Conservation (phyloP, 2,329 filamentous ascomycete genomes). For the Neurospora crassa region DNA sequence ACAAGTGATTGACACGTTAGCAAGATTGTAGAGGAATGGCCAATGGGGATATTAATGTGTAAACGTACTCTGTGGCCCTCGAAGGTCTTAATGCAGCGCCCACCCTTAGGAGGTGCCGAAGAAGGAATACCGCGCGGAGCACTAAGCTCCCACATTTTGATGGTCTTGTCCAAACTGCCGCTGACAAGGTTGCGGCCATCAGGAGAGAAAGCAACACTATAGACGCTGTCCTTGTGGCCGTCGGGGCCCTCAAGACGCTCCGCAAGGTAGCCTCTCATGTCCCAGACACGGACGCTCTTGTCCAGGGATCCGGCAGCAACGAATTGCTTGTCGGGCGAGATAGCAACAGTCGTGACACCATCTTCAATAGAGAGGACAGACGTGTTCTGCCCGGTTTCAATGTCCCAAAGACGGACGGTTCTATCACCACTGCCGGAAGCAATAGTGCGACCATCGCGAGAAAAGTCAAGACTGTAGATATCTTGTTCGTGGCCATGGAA, state of each 20-base stretch:
- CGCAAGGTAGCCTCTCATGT: conserved; percentile 77
- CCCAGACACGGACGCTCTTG: conserved; percentile 97
- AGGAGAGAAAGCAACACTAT: conserved; percentile 91
- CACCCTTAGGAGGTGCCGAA: conserved; percentile 60
- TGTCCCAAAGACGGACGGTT: conserved; percentile 93
- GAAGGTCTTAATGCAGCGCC: conserved; percentile 92
- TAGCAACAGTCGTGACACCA: conserved; percentile 93
- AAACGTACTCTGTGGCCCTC: conserved; percentile 79
- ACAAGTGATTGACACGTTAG: conserved; percentile 19
- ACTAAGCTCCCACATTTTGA: conserved; percentile 97
- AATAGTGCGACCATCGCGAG: conserved; percentile 85
- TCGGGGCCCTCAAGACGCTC: conserved; percentile 88
- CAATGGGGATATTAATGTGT: not conserved
- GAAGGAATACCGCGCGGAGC: conserved; percentile 59
- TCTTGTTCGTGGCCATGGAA: conserved; percentile 98
- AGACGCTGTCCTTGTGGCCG: conserved; percentile 94
- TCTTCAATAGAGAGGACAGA: conserved; percentile 89
- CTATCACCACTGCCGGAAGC: conserved; percentile 92
- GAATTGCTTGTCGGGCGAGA: conserved; percentile 88
- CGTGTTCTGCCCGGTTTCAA: conserved; percentile 72
- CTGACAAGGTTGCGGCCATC: conserved; percentile 88
- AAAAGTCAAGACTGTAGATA: conserved; percentile 94
- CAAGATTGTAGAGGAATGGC: not conserved
- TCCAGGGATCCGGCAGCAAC: conserved; percentile 93
- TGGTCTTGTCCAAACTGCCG: conserved; percentile 93